phyloP scores from a whole-genome alignment of 129 eudicot genomes.

The Ambrosia trifida region DNA sequence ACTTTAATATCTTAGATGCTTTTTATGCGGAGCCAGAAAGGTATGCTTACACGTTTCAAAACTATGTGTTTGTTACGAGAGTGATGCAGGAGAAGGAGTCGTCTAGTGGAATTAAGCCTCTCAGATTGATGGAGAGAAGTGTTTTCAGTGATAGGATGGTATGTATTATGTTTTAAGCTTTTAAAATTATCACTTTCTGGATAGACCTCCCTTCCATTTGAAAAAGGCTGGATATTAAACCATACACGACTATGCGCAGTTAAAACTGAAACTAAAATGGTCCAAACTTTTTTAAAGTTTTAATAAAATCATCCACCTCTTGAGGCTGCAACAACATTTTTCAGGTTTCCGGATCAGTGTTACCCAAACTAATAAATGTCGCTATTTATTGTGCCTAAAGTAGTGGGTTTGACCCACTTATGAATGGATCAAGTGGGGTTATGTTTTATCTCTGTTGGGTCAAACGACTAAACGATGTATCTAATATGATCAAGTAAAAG shows the following conservation, averaged over 20 bases:
- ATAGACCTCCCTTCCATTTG: no score
- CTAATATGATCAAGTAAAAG: no score
- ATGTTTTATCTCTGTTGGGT: background rate
- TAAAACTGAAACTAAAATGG: background rate
- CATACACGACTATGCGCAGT: no score
- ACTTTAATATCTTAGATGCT: slow-evolving; percentile 85
- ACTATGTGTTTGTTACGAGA: slow-evolving; percentile 88
- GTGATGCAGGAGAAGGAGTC: slow-evolving; percentile 98
- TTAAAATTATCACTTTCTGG: background rate
- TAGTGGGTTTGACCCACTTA: no score
- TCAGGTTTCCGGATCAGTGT: no score
- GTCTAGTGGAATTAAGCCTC: slow-evolving; percentile 74
- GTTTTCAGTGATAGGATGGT: slow-evolving; percentile 95
- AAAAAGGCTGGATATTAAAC: no score
- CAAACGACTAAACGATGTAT: background rate
- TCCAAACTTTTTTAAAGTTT: background rate
- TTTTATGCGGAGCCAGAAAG: slow-evolving; percentile 89
- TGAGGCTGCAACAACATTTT: no score
- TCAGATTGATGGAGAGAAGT: slow-evolving; percentile 96
- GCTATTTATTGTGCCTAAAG: no score
- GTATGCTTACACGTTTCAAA: slow-evolving; percentile 91
- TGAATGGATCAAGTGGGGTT: background rate
- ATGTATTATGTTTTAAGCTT: slow-evolving; percentile 17
- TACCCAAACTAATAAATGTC: background rate
- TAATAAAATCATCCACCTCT: no score